phyloP scores from a whole-genome alignment of 768 basidiomycete species.

The Boletus rubescentipes region DNA sequence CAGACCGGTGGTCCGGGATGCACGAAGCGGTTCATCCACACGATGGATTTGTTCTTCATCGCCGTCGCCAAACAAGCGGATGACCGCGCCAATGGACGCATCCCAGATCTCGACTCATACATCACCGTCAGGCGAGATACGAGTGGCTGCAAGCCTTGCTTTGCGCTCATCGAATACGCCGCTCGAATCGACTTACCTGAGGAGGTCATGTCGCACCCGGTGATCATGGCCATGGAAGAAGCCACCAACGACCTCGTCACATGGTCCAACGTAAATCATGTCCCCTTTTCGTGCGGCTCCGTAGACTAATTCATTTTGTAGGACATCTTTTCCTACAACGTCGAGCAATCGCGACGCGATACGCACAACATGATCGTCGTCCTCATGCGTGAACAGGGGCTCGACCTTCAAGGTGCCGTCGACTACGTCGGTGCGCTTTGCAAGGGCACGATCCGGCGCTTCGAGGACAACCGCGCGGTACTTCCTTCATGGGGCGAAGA shows the following conservation, averaged over 20 bases:
- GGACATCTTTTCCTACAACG: slow-evolving; percentile 78
- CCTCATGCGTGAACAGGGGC: slow-evolving; percentile 58
- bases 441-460: slow-evolving; percentile 51
- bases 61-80: slow-evolving; percentile 45
- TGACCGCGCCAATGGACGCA: slow-evolving; percentile 37
- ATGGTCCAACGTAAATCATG: slow-evolving; percentile 41
- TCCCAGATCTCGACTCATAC: slow-evolving; percentile 53
- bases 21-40: slow-evolving; percentile 40
- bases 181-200: slow-evolving; percentile 51
- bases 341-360: slow-evolving; percentile 67
- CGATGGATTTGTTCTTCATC: slow-evolving; percentile 41
- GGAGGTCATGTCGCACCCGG: slow-evolving; percentile 51
- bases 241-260: slow-evolving; percentile 52
- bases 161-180: slow-evolving; percentile 56
- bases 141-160: slow-evolving; percentile 50
- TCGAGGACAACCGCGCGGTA: slow-evolving; percentile 43
- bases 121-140: slow-evolving; percentile 53
- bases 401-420: slow-evolving; percentile 59
- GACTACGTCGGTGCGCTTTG: slow-evolving; percentile 66
- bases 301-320: slow-evolving; percentile 22
- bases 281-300: not conserved
- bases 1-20: slow-evolving; percentile 40
- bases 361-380: slow-evolving; percentile 75
- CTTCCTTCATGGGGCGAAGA: slow-evolving; percentile 65
- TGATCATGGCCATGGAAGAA: slow-evolving; percentile 44